Percentiles rank a stretch among this genome's conserved stretches.
These are phyloP conservation scores for Trichoderma koningii DNA, from an alignment of 2,329 filamentous ascomycete species.

Conservation along the genomic window DNA sequence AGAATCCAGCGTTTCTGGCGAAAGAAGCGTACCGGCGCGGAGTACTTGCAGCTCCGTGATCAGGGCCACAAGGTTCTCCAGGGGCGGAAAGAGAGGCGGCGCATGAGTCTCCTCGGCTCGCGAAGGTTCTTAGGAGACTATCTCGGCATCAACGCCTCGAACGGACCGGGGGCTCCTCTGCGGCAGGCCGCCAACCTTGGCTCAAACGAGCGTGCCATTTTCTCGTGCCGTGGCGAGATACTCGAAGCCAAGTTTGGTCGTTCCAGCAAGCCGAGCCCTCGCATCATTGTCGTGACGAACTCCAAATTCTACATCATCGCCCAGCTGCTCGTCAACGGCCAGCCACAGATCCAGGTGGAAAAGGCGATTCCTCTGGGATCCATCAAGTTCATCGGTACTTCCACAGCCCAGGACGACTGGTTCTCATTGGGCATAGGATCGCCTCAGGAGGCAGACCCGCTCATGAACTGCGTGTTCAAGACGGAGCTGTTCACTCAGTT, in stretches of 20 bases:
- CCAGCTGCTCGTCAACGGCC: conserved; percentile 78
- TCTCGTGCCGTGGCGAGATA: conserved; percentile 88
- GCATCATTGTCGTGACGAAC: conserved; percentile 80
- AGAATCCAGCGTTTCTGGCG: conserved; percentile 96
- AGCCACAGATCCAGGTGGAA: conserved; percentile 79
- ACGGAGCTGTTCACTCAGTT: conserved; percentile 97
- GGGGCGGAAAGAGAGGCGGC: conserved; percentile 84
- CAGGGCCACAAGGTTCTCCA: conserved; percentile 80
- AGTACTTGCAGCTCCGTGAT: conserved; percentile 85
- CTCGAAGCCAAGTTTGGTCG: conserved; percentile 94
- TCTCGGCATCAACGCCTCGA: conserved; percentile 78
- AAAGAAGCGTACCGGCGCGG: conserved; percentile 85
- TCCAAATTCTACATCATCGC: conserved; percentile 87
- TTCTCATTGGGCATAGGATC: conserved; percentile 91
- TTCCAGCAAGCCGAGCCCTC: conserved; percentile 88
- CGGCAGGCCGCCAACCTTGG: conserved; percentile 72
- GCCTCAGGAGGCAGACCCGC: conserved; percentile 87
- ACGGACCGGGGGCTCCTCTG: conserved; percentile 78
- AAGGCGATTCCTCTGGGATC: conserved; percentile 79
- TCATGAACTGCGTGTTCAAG: conserved; percentile 92
- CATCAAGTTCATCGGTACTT: conserved; percentile 84
- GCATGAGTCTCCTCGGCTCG: conserved; percentile 89
- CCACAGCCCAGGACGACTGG: conserved; percentile 90
- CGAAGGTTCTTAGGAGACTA: conserved; percentile 95
- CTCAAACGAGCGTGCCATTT: conserved; percentile 73